phyloP scores from a whole-genome alignment of 768 basidiomycete genomes.

The Suillus fuscotomentosus region DNA sequence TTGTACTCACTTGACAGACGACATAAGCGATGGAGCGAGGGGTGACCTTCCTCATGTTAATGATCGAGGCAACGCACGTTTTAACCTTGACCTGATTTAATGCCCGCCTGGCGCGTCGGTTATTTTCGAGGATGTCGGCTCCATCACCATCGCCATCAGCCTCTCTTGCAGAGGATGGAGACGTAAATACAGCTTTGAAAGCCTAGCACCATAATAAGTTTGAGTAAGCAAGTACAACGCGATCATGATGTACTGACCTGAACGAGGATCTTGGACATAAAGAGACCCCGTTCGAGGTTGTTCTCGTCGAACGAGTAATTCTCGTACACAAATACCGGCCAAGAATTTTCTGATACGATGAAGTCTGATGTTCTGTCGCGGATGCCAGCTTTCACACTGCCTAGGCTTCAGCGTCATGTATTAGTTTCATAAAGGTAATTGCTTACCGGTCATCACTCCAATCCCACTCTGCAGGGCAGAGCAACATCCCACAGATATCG shows the following conservation, averaged over 20 bases:
- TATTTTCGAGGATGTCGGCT: too few relatives aligned
- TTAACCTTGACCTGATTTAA: too few relatives aligned
- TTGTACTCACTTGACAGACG: too few relatives aligned
- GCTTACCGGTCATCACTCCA: neutral
- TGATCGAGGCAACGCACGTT: too few relatives aligned
- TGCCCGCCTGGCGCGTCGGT: too few relatives aligned
- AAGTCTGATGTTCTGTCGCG: slow-evolving; percentile 6
- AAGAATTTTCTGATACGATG: slow-evolving; percentile 9
- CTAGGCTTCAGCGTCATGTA: neutral
- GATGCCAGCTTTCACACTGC: neutral
- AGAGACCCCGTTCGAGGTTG: neutral
- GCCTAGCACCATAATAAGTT: slow-evolving; percentile 3
- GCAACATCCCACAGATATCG: neutral
- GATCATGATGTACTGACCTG: too few relatives aligned
- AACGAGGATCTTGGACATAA: neutral
- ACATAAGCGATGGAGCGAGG: too few relatives aligned
- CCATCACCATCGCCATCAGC: neutral
- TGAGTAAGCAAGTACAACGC: neutral
- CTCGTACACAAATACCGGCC: slow-evolving; percentile 2
- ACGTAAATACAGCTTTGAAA: slow-evolving; percentile 12
- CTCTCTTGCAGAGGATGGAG: slow-evolving; percentile 11
- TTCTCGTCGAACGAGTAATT: rapidly evolving
- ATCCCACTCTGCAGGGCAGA: neutral
- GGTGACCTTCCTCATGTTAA: too few relatives aligned
- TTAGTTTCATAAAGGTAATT: too few relatives aligned